Evolutionary conservation across 768 basidiomycete genomes (phyloP), one percentile per base, ranked within the genome.

Genomic region (Podaxis mareebaensis): DNA sequence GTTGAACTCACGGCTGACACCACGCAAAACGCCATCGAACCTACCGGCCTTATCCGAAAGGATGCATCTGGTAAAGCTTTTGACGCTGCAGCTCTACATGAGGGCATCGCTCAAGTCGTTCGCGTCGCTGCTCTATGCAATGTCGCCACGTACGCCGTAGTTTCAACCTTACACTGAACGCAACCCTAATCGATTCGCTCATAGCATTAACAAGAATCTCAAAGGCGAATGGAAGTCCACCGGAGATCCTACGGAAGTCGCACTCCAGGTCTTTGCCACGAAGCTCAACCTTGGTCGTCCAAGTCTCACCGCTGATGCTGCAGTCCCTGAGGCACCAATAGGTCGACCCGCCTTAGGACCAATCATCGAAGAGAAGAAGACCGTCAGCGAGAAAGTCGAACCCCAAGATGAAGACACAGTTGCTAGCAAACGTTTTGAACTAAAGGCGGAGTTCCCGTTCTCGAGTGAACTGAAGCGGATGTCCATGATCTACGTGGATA

Each of bases 201-300:
- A 3, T 57, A 83, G 70, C 66, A 79, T 72, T 64, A 76, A 67
- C 53, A 75, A 73, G 63, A 77, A 74, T 58, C 60, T 75, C 51
- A 74, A 79, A 71, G 83, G 79, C 63, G 68, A 81, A 64, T 78
- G 78, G 78, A 77, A 75, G 61, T 74, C 82, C 10, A 81, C 78
- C 48, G 84, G 84, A 24, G 84, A 85, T 65, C 83, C 84, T 2
- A 85, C 84, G 1, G 83, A 85, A 67, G 78, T 84, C n/a, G 83
- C 83, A 3, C 77, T 85, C 4, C 83, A 84, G 67, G 82, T 84
- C 22, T 83, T 84, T 60, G 82, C 83, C 1, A 77, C 78, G 55
- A 82, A 81, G 63, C 74, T 84, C 51, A 77, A 78, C 1, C 75
- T 79, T 49, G 83, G 83, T 7, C 72, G 74, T 20, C 65, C 73